Evolutionary conservation across 1,284 basidiomycete genomes (phyloP).

Genomic region (Anthracocystis walkeri): DNA sequence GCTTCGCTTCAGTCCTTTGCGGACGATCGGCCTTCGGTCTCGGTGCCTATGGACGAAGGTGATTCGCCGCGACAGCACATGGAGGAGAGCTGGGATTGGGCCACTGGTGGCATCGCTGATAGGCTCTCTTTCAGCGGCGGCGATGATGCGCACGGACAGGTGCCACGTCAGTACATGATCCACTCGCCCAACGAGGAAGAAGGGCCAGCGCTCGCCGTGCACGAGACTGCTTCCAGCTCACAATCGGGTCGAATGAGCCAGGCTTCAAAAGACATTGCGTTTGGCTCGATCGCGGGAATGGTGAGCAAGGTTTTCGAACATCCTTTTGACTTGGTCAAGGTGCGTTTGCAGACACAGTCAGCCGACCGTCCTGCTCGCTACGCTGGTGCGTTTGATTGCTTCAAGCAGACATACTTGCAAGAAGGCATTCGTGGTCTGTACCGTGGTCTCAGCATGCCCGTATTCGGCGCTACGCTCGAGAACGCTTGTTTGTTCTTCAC

Average conservation of each 20-base stretch:
- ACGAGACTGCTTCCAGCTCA: constrained; percentile 1
- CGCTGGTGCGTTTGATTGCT: constrained; percentile 62
- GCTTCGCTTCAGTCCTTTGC: constrained; percentile 4
- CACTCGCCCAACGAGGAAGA: constrained; percentile 47
- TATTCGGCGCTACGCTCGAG: constrained; percentile 89
- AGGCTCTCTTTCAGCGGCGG: neutral
- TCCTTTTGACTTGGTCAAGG: constrained; percentile 68
- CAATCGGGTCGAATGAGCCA: constrained; percentile 51
- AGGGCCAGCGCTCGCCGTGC: constrained; percentile 16
- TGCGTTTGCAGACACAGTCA: constrained; percentile 66
- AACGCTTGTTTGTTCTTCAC: constrained; percentile 88
- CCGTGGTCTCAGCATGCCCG: constrained; percentile 82
- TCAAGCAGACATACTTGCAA: constrained; percentile 56
- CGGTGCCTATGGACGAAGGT: constrained; percentile 46
- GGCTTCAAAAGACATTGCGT: constrained; percentile 64
- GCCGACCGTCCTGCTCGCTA: constrained; percentile 55
- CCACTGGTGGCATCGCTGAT: constrained; percentile 7
- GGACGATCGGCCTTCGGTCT: constrained; percentile 23
- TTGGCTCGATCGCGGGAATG: constrained; percentile 68
- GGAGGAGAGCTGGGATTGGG: constrained; percentile 36
- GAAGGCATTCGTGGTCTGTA: constrained; percentile 66
- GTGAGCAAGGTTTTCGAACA: constrained; percentile 67
- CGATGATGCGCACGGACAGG: neutral
- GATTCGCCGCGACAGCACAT: constrained; percentile 41
- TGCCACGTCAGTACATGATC: constrained; percentile 29